Conservation (phyloP, 192 early-diverging fungal genomes). For the Backusella tarrabulga region DNA sequence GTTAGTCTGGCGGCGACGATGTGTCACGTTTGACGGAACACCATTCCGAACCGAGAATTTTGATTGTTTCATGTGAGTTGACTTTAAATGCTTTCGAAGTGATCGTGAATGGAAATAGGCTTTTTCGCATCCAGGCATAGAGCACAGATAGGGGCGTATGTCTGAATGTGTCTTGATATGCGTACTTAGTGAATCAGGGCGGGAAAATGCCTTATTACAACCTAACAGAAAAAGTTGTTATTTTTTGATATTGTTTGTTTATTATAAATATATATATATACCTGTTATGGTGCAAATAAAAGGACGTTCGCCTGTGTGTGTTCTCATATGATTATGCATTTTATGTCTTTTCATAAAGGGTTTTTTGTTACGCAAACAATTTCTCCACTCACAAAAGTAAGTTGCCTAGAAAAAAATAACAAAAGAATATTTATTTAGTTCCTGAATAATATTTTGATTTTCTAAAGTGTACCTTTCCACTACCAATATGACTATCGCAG, state of each 20-base stretch:
- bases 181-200: slow-evolving; percentile 66
- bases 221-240: slow-evolving; percentile 20
- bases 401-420: slow-evolving; percentile 28
- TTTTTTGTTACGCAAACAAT: slow-evolving; percentile 47
- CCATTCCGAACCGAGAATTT: slow-evolving; percentile 1
- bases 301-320: slow-evolving; percentile 72
- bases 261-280: background rate
- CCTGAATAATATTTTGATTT: background rate
- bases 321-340: slow-evolving; percentile 67
- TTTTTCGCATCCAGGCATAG: slow-evolving; percentile 48
- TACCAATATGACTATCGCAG: slow-evolving; percentile 49
- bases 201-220: slow-evolving; percentile 68
- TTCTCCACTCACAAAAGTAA: slow-evolving; percentile 48
- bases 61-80: slow-evolving; percentile 17
- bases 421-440: background rate
- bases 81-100: slow-evolving; percentile 54
- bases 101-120: slow-evolving; percentile 60
- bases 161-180: slow-evolving; percentile 62
- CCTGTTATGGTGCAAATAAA: slow-evolving; percentile 57
- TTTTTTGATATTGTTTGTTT: background rate
- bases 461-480: slow-evolving; percentile 46
- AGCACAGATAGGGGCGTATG: slow-evolving; percentile 49
- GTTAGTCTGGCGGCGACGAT: background rate
- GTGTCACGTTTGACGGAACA: background rate
- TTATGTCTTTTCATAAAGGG: slow-evolving; percentile 70